Percentiles rank a stretch among this genome's conserved stretches.
These are phyloP conservation scores for Purpureocillium takamizusanense DNA, from an alignment of 2,329 filamentous ascomycete species.

Conservation along the genomic window DNA sequence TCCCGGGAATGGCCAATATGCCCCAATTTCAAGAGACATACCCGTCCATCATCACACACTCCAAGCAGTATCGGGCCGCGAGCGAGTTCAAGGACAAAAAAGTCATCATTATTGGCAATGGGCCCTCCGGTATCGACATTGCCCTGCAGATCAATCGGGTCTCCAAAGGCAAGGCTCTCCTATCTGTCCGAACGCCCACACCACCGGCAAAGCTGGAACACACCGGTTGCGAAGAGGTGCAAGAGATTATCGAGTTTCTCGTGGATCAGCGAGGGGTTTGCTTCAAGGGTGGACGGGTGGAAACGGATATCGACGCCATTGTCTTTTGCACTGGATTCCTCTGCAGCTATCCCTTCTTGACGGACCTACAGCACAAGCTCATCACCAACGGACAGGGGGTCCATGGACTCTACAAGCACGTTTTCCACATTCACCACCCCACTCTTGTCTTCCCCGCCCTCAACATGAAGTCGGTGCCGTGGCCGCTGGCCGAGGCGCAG, in stretches of 20 bases:
- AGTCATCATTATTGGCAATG: constrained; percentile 76
- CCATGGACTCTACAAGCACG: constrained; percentile 65
- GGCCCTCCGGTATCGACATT: constrained; percentile 78
- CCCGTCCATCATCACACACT: constrained; percentile 58
- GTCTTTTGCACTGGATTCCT: constrained; percentile 89
- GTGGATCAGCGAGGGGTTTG: constrained; percentile 48
- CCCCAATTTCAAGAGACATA: constrained; percentile 48
- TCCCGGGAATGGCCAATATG: constrained; percentile 56
- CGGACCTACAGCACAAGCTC: constrained; percentile 36
- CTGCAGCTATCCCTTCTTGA: constrained; percentile 70
- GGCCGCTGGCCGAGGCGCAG: constrained; percentile 72
- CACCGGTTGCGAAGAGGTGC: constrained; percentile 39
- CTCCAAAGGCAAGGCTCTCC: constrained; percentile 51
- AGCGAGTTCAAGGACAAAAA: constrained; percentile 58
- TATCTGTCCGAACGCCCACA: constrained; percentile 49
- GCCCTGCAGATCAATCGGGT: constrained; percentile 61
- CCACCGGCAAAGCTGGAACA: constrained; percentile 34
- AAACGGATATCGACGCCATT: constrained; percentile 62
- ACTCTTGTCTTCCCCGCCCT: constrained; percentile 71
- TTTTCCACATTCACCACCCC: constrained; percentile 68
- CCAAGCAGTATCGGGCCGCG: constrained; percentile 69
- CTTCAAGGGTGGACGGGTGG: constrained; percentile 57
- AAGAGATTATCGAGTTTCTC: constrained; percentile 49
- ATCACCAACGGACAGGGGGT: constrained; percentile 63
- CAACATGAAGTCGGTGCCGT: constrained; percentile 80